A percentile compares a stretch with the other conserved stretches of the same genome.
These are phyloP conservation scores for Ichthyophthirius multifiliis DNA, from an alignment of 169 alveolate species.

Conservation along the genomic window DNA sequence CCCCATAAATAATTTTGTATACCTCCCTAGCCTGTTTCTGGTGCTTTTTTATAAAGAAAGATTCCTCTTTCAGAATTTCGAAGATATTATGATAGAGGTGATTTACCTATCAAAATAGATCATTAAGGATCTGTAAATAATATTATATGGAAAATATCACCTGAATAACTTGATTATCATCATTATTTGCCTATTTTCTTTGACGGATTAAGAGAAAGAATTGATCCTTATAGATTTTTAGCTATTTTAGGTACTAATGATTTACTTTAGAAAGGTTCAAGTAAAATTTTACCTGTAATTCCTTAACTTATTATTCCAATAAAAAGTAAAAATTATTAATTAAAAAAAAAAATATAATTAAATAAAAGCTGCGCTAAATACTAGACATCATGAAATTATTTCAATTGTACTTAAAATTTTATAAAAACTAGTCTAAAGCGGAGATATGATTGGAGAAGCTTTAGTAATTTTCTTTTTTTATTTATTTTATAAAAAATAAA, in stretches of 20 bases:
- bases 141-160: slow-evolving; percentile 83
- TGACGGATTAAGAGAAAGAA: slow-evolving; percentile 90
- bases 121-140: slow-evolving; percentile 83
- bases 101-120: slow-evolving; percentile 87
- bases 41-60: slow-evolving; percentile 76
- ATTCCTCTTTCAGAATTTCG: slow-evolving; percentile 86
- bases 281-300: slow-evolving; percentile 89
- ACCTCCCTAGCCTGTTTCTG: slow-evolving; percentile 79
- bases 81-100: slow-evolving; percentile 93
- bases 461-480: slow-evolving; percentile 46
- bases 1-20: slow-evolving; percentile 58
- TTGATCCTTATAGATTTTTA: slow-evolving; percentile 56
- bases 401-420: slow-evolving; percentile 76
- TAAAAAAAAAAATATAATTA: background rate
- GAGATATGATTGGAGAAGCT: slow-evolving; percentile 92
- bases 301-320: slow-evolving; percentile 93
- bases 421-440: slow-evolving; percentile 78
- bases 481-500: background rate
- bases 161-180: slow-evolving; percentile 90
- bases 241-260: slow-evolving; percentile 74
- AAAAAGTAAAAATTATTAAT: slow-evolving; percentile 10
- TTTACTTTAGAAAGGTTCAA: slow-evolving; percentile 81
- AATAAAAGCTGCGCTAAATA: slow-evolving; percentile 86
- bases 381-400: slow-evolving; percentile 91
- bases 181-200: slow-evolving; percentile 92